phyloP scores from a whole-genome alignment of 257 asterid genomes.

The Nicotiana sylvestris region DNA sequence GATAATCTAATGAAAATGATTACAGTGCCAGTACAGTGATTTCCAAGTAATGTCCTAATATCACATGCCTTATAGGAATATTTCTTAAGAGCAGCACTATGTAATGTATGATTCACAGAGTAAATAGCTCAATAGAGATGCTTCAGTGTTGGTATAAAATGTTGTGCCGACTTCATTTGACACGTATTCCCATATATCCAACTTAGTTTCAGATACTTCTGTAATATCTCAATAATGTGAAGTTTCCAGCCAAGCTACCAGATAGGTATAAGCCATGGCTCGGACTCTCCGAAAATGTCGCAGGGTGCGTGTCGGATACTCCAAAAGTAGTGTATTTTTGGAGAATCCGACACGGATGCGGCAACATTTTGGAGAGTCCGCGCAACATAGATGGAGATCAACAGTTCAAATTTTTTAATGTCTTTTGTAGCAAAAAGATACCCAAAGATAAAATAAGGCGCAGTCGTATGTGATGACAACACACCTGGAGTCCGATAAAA shows the following conservation, averaged over 20 bases:
- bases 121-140: neutral
- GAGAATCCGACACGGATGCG: too few relatives aligned
- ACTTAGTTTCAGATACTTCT: neutral
- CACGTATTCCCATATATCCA: neutral
- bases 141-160: neutral
- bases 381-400: neutral
- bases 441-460: neutral
- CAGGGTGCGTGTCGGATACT: too few relatives aligned
- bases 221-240: neutral
- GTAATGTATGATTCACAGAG: neutral
- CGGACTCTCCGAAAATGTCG: too few relatives aligned
- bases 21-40: neutral
- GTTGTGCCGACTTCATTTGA: neutral
- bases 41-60: neutral
- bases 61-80: neutral
- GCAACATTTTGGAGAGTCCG: too few relatives aligned
- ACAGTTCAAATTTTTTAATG: neutral
- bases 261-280: neutral
- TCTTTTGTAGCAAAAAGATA: neutral
- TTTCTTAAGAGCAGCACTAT: neutral
- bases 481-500: conserved; percentile 89
- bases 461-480: conserved; percentile 32
- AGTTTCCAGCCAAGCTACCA: neutral
- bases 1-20: neutral
- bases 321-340: too few relatives aligned